A percentile compares a stretch with the other conserved stretches of the same genome.
Evolutionary conservation across 164 flowering plant genomes (phyloP).

Genomic region (Warburgia ugandensis): DNA sequence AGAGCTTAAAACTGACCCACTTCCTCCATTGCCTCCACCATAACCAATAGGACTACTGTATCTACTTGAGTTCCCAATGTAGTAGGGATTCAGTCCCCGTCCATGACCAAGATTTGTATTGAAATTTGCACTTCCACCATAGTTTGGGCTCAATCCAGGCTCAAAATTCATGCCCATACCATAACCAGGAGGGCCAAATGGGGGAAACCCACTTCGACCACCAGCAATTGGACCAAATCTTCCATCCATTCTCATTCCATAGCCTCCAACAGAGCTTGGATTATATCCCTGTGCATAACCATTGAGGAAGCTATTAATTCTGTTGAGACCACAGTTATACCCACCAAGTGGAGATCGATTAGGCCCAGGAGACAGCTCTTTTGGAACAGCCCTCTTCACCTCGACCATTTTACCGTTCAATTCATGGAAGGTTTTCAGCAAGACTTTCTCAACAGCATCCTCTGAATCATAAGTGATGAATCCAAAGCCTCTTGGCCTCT

Average conservation of each 20-base stretch:
- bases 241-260: conserved; percentile 54
- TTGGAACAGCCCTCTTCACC: conserved; percentile 80
- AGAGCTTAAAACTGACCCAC: conserved; percentile 52
- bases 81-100: conserved; percentile 42
- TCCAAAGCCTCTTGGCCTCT: conserved; percentile 80
- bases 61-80: conserved; percentile 41
- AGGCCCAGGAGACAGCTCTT: conserved; percentile 59
- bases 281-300: conserved; percentile 44
- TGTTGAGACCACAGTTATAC: conserved; percentile 40
- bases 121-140: conserved; percentile 31
- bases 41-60: conserved; percentile 45
- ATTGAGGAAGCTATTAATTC: conserved; percentile 44
- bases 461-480: conserved; percentile 75
- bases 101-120: conserved; percentile 37
- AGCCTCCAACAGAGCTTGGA: conserved; percentile 47
- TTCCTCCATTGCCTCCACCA: conserved; percentile 55
- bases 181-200: conserved; percentile 42
- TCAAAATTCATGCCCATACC: conserved; percentile 48
- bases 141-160: conserved; percentile 38
- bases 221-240: conserved; percentile 45
- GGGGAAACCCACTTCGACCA: conserved; percentile 39
- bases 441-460: conserved; percentile 65
- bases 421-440: conserved; percentile 65
- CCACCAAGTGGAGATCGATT: conserved; percentile 55
- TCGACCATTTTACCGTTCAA: conserved; percentile 80